Percentiles rank a stretch among this genome's conserved stretches.
Evolutionary conservation across 495 filamentous ascomycete genomes (phyloP).

Genomic region (Tuber borchii): DNA sequence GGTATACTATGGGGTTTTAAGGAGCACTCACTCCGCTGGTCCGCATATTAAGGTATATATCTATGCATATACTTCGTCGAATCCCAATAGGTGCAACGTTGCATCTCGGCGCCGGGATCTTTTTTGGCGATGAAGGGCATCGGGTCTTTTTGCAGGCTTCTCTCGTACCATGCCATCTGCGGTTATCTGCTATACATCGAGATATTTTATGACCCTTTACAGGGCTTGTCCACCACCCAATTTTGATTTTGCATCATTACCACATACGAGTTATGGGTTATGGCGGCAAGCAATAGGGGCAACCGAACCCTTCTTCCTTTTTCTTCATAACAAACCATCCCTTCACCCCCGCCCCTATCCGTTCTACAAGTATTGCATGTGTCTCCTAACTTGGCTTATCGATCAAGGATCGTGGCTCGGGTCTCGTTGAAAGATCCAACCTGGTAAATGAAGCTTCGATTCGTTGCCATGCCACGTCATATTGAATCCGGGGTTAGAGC

Average conservation of each 20-base stretch:
- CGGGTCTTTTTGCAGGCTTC: conserved; percentile 4
- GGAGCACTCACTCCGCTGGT: not conserved
- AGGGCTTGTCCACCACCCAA: conserved; percentile 3
- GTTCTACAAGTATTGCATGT: conserved; percentile 5
- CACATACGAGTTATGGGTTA: not conserved
- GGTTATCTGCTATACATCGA: conserved; percentile 2
- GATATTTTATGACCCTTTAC: not conserved
- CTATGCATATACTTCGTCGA: not conserved
- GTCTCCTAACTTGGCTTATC: conserved; percentile 14
- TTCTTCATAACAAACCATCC: not conserved
- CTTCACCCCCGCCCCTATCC: not conserved
- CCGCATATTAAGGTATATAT: not conserved
- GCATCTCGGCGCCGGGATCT: not conserved
- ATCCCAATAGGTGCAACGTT: conserved; percentile 4
- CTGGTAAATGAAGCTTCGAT: conserved; percentile 25
- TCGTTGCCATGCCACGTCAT: conserved; percentile 35
- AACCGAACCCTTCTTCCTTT: not conserved
- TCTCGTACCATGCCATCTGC: not conserved
- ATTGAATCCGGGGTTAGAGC: conserved; percentile 23
- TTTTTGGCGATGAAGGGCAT: not conserved
- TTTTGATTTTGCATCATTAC: not conserved
- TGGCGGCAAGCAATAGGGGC: not conserved
- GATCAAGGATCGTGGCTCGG: conserved; percentile 34
- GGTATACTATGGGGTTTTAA: not conserved
- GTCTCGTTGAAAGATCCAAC: conserved; percentile 28